These are phyloP conservation scores for Achlya hypogyna DNA, from an alignment of 352 stramenopile genomes.

Conservation along the genomic window DNA sequence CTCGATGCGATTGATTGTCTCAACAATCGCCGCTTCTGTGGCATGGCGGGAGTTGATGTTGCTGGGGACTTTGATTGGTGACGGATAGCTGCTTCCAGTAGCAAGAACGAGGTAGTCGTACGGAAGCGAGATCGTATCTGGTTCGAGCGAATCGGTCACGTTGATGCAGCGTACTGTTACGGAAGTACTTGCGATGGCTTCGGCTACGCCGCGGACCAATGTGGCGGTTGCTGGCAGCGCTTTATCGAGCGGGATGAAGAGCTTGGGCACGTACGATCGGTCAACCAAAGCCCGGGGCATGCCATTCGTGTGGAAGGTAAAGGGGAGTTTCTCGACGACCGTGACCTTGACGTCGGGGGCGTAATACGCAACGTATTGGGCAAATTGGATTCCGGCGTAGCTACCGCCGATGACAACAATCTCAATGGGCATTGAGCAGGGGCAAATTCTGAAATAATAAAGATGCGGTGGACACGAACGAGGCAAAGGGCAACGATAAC, in stretches of 20 bases:
- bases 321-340: conserved; percentile 31
- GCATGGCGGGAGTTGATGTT: conserved; percentile 21
- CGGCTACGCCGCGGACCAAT: conserved; percentile 19
- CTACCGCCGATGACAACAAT: conserved; percentile 32
- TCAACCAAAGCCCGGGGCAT: conserved; percentile 31
- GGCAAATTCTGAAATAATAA: too few species aligned
- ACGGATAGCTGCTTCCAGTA: conserved; percentile 44
- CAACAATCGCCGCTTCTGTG: conserved; percentile 24
- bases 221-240: conserved; percentile 22
- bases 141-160: conserved; percentile 26
- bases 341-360: conserved; percentile 27
- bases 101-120: conserved; percentile 54
- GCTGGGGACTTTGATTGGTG: conserved; percentile 34
- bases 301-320: conserved; percentile 29
- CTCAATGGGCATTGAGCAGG: conserved; percentile 38
- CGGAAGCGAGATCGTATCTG: conserved; percentile 18
- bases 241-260: conserved; percentile 34
- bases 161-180: conserved; percentile 30
- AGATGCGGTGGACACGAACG: too few species aligned
- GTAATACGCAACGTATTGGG: conserved; percentile 24
- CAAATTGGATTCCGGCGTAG: conserved; percentile 25
- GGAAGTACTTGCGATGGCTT: conserved; percentile 23
- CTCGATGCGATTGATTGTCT: conserved; percentile 24
- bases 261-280: conserved; percentile 24
- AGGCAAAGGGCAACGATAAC: too few species aligned